Conservation (phyloP, 192 early-diverging fungal genomes). For the Coemansia sp. region DNA sequence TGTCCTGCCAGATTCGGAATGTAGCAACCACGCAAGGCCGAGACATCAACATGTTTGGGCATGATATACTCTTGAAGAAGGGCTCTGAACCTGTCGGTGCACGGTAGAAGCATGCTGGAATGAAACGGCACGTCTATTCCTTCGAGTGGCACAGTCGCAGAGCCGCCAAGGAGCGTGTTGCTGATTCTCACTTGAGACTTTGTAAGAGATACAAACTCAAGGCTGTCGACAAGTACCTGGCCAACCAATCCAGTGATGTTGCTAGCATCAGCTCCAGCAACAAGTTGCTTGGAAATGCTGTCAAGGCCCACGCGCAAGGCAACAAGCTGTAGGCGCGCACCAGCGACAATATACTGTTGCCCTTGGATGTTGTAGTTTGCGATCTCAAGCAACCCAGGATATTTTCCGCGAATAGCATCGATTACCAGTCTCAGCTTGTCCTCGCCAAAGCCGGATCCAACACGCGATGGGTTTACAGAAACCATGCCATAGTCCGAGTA, state of each 20-base stretch:
- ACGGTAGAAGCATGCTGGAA: slow-evolving; percentile 77
- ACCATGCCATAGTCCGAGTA: slow-evolving; percentile 92
- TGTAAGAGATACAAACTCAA: slow-evolving; percentile 13
- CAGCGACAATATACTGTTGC: slow-evolving; percentile 89
- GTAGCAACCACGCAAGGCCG: slow-evolving; percentile 69
- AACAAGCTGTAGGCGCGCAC: slow-evolving; percentile 73
- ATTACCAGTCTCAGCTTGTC: slow-evolving; percentile 67
- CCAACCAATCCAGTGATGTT: slow-evolving; percentile 69
- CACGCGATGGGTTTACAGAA: slow-evolving; percentile 85
- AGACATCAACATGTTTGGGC: slow-evolving; percentile 65
- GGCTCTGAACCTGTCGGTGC: slow-evolving; percentile 78
- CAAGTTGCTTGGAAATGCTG: slow-evolving; percentile 70
- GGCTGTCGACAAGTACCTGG: slow-evolving; percentile 58
- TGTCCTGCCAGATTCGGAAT: slow-evolving; percentile 92
- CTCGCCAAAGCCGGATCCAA: slow-evolving; percentile 73
- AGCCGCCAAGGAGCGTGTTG: slow-evolving; percentile 71
- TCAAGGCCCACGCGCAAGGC: slow-evolving; percentile 81
- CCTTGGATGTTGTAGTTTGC: slow-evolving; percentile 68
- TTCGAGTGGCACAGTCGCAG: slow-evolving; percentile 81
- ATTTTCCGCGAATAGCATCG: slow-evolving; percentile 67
- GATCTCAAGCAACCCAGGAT: slow-evolving; percentile 58
- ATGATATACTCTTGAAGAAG: slow-evolving; percentile 74
- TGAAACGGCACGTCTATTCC: slow-evolving; percentile 95
- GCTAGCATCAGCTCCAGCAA: slow-evolving; percentile 72
- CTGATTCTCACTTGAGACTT: slow-evolving; percentile 16